phyloP scores from a whole-genome alignment of 768 basidiomycete genomes.

The Cyclocybe cylindracea region DNA sequence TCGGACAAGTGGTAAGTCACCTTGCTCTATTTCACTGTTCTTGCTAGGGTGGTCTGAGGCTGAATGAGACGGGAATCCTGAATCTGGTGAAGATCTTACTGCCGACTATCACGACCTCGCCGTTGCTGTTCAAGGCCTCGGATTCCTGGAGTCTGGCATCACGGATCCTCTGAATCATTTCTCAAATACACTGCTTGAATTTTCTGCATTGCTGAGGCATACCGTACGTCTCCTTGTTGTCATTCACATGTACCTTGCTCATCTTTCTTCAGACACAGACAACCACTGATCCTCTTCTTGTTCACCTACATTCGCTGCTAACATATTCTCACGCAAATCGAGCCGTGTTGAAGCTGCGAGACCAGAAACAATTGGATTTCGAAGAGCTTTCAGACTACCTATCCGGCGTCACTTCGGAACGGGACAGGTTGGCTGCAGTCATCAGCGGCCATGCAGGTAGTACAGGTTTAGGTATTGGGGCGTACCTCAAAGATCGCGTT shows the following conservation, averaged over 20 bases:
- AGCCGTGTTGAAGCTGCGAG: slow-evolving; percentile 91
- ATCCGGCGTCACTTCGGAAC: slow-evolving; percentile 88
- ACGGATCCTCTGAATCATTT: slow-evolving; percentile 98
- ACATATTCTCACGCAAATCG: slow-evolving; percentile 93
- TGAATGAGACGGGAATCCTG: slow-evolving; percentile 81
- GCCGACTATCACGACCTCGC: slow-evolving; percentile 98
- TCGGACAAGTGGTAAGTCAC: slow-evolving; percentile 82
- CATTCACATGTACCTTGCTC: slow-evolving; percentile 3
- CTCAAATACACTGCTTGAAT: slow-evolving; percentile 93
- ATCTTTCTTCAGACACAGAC: slow-evolving; percentile 66
- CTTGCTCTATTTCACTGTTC: slow-evolving; percentile 22
- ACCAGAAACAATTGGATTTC: slow-evolving; percentile 98
- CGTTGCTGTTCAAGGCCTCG: slow-evolving; percentile 93
- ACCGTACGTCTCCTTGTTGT: slow-evolving; percentile 48
- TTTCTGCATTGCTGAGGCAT: slow-evolving; percentile 87
- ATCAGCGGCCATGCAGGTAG: slow-evolving; percentile 88
- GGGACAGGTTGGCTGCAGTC: slow-evolving; percentile 88
- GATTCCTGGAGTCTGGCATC: slow-evolving; percentile 97
- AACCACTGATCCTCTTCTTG: slow-evolving; percentile 89
- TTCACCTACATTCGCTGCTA: slow-evolving; percentile 89
- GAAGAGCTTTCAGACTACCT: slow-evolving; percentile 97
- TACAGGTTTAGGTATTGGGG: slow-evolving; percentile 79
- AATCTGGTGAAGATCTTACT: slow-evolving; percentile 90
- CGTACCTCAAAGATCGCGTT: slow-evolving; percentile 90
- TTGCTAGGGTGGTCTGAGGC: slow-evolving; percentile 65